A percentile compares a stretch with the other conserved stretches of the same genome.
These are phyloP conservation scores for Solanum infundibuliforme DNA, from an alignment of 257 asterid genomes.

Conservation along the genomic window DNA sequence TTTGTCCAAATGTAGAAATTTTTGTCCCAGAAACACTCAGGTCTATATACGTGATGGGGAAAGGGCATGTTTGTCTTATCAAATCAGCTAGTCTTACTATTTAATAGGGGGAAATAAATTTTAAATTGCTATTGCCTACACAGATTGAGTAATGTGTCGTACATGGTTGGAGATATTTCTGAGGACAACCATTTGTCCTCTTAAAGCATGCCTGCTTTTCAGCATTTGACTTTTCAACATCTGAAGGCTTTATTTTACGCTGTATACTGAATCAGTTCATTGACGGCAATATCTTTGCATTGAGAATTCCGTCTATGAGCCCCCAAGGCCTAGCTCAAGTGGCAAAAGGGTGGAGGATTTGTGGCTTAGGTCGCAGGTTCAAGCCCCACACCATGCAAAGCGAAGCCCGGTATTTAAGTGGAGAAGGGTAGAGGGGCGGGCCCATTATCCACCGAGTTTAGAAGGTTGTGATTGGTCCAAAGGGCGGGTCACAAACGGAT, in stretches of 20 bases:
- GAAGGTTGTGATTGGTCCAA: too few species aligned
- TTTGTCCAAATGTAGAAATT: neutral
- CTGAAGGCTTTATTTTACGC: neutral
- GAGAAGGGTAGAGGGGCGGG: too few species aligned
- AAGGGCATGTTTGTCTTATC: neutral
- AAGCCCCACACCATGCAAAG: too few species aligned
- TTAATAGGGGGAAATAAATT: neutral
- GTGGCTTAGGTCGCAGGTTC: too few species aligned
- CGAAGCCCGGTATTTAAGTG: too few species aligned
- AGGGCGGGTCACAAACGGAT: too few species aligned
- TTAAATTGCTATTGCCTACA: neutral
- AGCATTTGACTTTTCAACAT: neutral
- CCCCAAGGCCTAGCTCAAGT: too few species aligned
- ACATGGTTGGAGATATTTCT: neutral
- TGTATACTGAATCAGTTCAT: neutral
- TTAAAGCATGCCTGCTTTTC: neutral
- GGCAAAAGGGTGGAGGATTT: too few species aligned
- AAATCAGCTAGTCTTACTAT: neutral
- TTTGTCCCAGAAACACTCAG: neutral
- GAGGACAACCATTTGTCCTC: neutral
- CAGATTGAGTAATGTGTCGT: neutral
- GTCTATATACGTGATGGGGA: neutral
- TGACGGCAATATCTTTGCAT: neutral
- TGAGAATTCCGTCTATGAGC: neutral
- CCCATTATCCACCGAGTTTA: too few species aligned